These are phyloP conservation scores for Exserohilum turcica DNA, from an alignment of 2,329 filamentous ascomycete genomes.

Conservation along the genomic window DNA sequence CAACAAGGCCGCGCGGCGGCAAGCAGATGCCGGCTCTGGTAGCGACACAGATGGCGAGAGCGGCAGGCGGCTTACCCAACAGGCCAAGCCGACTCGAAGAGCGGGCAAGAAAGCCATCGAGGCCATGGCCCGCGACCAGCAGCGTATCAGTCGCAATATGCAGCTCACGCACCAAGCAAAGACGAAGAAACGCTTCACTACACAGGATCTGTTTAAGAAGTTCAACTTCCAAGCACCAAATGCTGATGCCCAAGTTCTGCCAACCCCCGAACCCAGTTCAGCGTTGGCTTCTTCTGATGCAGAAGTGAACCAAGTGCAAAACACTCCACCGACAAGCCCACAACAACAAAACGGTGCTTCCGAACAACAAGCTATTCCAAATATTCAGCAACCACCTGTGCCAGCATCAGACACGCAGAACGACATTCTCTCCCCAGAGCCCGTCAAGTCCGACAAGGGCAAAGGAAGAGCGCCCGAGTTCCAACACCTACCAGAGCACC, in stretches of 20 bases:
- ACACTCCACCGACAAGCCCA: slow-evolving; percentile 55
- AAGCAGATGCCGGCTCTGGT: slow-evolving; percentile 51
- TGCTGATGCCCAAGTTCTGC: slow-evolving; percentile 16
- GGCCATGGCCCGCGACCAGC: slow-evolving; percentile 93
- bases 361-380: slow-evolving; percentile 8
- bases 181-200: slow-evolving; percentile 86
- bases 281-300: slow-evolving; percentile 68
- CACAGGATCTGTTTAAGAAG: slow-evolving; percentile 77
- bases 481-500: slow-evolving; percentile 40
- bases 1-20: slow-evolving; percentile 33
- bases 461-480: slow-evolving; percentile 63
- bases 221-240: slow-evolving; percentile 71
- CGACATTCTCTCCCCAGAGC: slow-evolving; percentile 8
- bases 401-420: slow-evolving; percentile 5
- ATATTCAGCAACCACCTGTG: slow-evolving; percentile 1
- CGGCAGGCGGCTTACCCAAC: slow-evolving; percentile 64
- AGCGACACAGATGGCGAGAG: slow-evolving; percentile 62
- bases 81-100: slow-evolving; percentile 73
- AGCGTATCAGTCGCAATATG: slow-evolving; percentile 86
- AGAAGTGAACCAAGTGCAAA: slow-evolving; percentile 42
- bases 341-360: slow-evolving; percentile 29
- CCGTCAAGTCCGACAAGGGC: slow-evolving; percentile 58
- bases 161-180: slow-evolving; percentile 88
- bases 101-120: slow-evolving; percentile 94
- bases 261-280: slow-evolving; percentile 48